Percentiles rank a stretch among this genome's conserved stretches.
Conservation (phyloP, 495 filamentous ascomycete genomes). For the Lasiosphaeris hirsuta region DNA sequence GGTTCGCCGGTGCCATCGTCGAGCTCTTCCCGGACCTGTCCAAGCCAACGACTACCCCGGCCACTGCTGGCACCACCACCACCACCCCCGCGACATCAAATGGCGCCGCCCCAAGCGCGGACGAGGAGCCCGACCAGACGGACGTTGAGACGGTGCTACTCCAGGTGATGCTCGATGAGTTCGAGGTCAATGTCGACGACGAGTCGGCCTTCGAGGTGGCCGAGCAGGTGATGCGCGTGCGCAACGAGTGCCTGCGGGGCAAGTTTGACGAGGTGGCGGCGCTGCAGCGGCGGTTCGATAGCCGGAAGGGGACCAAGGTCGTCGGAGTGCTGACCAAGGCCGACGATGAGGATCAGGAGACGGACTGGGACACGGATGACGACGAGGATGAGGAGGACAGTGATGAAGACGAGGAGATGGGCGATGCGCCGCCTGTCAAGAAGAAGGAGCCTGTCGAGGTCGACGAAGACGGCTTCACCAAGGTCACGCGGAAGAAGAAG, state of each 20-base stretch:
- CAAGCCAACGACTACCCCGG: conserved; percentile 22
- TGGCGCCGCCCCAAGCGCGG: conserved; percentile 2
- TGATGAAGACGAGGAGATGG: conserved; percentile 71
- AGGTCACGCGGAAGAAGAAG: conserved; percentile 73
- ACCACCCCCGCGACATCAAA: neutral
- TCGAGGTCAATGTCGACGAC: conserved; percentile 87
- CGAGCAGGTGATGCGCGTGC: conserved; percentile 63
- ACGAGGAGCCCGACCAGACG: conserved; percentile 66
- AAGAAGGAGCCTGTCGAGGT: conserved; percentile 70
- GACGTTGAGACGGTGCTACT: conserved; percentile 80
- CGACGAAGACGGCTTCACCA: conserved; percentile 94
- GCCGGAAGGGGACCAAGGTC: conserved; percentile 51
- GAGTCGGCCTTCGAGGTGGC: conserved; percentile 76
- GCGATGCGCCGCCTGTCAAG: conserved; percentile 60
- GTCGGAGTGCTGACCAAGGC: conserved; percentile 56
- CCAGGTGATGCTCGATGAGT: conserved; percentile 93
- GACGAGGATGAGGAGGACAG: conserved; percentile 52
- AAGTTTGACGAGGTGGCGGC: conserved; percentile 65
- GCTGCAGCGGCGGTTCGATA: conserved; percentile 64
- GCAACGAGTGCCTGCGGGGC: conserved; percentile 57
- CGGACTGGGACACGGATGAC: conserved; percentile 52
- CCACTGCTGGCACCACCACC: conserved; percentile 4
- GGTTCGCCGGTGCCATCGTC: conserved; percentile 86
- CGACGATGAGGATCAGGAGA: conserved; percentile 58
- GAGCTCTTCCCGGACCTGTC: conserved; percentile 70